A percentile compares a stretch with the other conserved stretches of the same genome.
Conservation (phyloP, 2,329 filamentous ascomycete genomes). For the Claviceps citrina region DNA sequence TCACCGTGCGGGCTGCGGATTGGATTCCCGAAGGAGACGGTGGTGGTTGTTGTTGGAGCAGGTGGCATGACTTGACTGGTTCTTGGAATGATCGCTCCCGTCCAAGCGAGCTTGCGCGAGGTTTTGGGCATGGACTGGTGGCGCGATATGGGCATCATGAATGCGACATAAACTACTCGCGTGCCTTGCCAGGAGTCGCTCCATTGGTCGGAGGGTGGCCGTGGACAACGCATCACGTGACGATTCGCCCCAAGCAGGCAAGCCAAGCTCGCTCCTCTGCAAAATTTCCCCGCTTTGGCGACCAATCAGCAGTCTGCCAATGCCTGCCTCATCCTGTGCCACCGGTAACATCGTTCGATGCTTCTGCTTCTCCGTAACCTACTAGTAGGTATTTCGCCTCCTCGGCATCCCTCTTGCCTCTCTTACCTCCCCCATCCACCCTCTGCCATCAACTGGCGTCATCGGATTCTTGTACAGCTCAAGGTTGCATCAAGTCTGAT, state of each 20-base stretch:
- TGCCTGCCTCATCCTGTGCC: slow-evolving; percentile 8
- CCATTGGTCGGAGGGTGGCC: neutral
- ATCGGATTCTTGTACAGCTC: slow-evolving; percentile 2
- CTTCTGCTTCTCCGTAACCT: neutral
- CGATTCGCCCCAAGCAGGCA: slow-evolving; percentile 6
- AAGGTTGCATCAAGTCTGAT: slow-evolving; percentile 4
- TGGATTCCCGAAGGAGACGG: too few relatives aligned
- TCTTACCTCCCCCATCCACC: neutral
- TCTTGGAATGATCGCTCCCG: too few relatives aligned
- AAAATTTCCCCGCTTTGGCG: slow-evolving; percentile 13
- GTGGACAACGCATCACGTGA: slow-evolving; percentile 4
- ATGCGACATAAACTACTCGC: neutral
- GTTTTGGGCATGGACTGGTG: neutral
- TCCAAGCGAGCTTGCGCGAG: too few relatives aligned
- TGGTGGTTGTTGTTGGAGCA: too few relatives aligned
- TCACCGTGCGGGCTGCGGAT: too few relatives aligned
- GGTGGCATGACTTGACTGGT: too few relatives aligned
- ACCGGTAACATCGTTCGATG: slow-evolving; percentile 11
- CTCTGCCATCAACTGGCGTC: neutral
- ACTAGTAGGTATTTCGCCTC: neutral
- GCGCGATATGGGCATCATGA: slow-evolving; percentile 2
- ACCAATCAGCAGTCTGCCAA: slow-evolving; percentile 17
- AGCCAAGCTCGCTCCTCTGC: neutral
- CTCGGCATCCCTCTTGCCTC: neutral
- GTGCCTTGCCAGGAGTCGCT: neutral